Percentiles rank a stretch among this genome's conserved stretches.
These are phyloP conservation scores for Pseudognaphalium luteoalbum DNA, from an alignment of 129 eudicot species.

Conservation along the genomic window DNA sequence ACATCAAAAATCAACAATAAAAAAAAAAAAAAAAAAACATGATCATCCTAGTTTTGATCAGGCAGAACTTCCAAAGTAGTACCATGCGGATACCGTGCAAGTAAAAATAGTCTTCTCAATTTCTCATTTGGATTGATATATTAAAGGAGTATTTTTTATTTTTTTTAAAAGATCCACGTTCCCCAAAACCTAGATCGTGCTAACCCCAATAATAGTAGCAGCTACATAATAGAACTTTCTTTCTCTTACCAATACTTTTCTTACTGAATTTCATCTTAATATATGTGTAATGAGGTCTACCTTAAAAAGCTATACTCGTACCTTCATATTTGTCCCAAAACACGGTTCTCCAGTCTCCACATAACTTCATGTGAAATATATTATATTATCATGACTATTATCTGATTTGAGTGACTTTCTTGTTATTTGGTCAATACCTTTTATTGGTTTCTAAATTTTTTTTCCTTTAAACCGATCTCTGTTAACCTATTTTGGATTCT, in stretches of 20 bases:
- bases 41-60: neutral
- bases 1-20: no score
- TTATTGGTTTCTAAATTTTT: neutral
- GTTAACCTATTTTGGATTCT: no score
- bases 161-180: slow-evolving; percentile 34
- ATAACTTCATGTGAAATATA: neutral
- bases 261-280: slow-evolving; percentile 61
- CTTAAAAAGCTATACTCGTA: slow-evolving; percentile 36
- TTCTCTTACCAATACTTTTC: slow-evolving; percentile 74
- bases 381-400: neutral
- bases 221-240: slow-evolving; percentile 61
- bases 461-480: slow-evolving; percentile 23
- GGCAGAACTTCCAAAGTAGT: neutral
- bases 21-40: slow-evolving; percentile 35
- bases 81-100: neutral
- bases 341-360: neutral
- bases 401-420: neutral
- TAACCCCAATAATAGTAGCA: slow-evolving; percentile 68
- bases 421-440: neutral
- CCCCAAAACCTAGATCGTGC: slow-evolving; percentile 59
- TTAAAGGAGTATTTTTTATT: neutral
- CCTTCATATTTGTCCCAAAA: neutral
- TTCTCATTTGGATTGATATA: neutral
- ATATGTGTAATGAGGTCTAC: slow-evolving; percentile 58
- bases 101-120: neutral